Evolutionary conservation across 441 rosid species (phyloP).

Genomic region (Theobroma grandiflorum): DNA sequence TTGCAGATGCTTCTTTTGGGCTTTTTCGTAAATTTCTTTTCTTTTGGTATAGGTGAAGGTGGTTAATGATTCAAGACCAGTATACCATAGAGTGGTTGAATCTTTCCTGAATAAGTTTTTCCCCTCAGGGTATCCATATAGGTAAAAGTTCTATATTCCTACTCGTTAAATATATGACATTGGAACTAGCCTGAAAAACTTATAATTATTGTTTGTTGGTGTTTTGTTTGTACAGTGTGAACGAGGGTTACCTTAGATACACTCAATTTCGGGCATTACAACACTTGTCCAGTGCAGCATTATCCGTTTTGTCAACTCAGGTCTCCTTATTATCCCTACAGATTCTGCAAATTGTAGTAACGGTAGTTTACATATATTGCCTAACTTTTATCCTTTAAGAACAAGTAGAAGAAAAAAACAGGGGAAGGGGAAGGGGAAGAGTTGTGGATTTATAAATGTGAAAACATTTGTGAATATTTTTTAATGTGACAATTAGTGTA

Average conservation of each 20-base stretch:
- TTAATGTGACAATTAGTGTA: neutral
- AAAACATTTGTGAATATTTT: neutral
- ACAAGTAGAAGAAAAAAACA: neutral
- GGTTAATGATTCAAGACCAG: conserved; percentile 77
- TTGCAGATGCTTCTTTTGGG: neutral
- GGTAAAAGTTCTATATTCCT: conserved; percentile 47
- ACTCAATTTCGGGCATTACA: conserved; percentile 93
- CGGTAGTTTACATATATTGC: conserved; percentile 2
- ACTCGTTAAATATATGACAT: neutral
- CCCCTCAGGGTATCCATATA: conserved; percentile 95
- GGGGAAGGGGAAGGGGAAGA: neutral
- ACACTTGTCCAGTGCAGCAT: conserved; percentile 85
- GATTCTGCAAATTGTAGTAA: neutral
- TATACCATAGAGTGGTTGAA: conserved; percentile 62
- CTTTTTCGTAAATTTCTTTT: neutral
- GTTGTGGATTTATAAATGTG: neutral
- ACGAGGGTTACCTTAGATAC: conserved; percentile 92
- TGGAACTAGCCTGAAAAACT: neutral
- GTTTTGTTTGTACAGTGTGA: conserved; percentile 64
- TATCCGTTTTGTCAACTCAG: conserved; percentile 94
- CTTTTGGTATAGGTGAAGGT: conserved; percentile 62
- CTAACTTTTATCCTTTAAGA: neutral
- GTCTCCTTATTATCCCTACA: conserved; percentile 48
- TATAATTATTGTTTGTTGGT: conserved; percentile 22
- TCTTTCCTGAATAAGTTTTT: conserved; percentile 86